Base-by-base conservation (phyloP, 345 rosid genomes). In the Mangifera indica region DNA sequence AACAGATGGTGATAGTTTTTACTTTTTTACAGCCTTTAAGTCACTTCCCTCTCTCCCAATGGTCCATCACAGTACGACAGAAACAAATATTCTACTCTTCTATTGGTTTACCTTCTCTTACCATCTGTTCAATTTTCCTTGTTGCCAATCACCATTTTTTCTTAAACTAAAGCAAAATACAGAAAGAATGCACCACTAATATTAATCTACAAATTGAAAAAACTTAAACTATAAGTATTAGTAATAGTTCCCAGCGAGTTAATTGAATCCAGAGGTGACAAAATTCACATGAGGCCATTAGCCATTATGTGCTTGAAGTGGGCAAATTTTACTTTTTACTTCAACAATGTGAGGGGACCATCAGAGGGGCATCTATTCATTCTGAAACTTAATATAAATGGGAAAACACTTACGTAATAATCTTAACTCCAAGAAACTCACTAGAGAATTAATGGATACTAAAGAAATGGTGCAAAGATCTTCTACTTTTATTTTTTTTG, bases 1-100 rank as follows among this genome's bases (percentile, higher is more conserved):
- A 14, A 62, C 11, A 29, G 81, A 80, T 66, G 25, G 55, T 61
- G 71, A 82, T 77, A 17, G 67, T 66, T 78, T 75, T 78, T 15
- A 68, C 84, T 63, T 74, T 73, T 74, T 49, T 5, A 61, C 70
- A 42, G 74, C 62, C 44, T 68, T 73, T 48, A 65, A 60, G 60
- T 54, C 67, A 24, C 40, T 52, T 63, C 45, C 46, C 8, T 18
- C 60, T n/a, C n/a, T 62, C 65, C 37, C 53, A 67, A 66, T 32
- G 54, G 69, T 63, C 66, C 57, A 58, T 59, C 65, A 53, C 57
- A 34, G 24, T 20, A 37, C 42, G 7, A 37, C 29, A 60, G n/a
- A n/a, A n/a, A 60, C 9, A 18, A 37, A 49, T 56, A 26, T 42
- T 17, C 60, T 63, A 17, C 48, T 60, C 60, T 62, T 54, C 58